These are phyloP conservation scores for Cryoendolithus antarcticus DNA, from an alignment of 2,329 filamentous ascomycete species.

Conservation along the genomic window DNA sequence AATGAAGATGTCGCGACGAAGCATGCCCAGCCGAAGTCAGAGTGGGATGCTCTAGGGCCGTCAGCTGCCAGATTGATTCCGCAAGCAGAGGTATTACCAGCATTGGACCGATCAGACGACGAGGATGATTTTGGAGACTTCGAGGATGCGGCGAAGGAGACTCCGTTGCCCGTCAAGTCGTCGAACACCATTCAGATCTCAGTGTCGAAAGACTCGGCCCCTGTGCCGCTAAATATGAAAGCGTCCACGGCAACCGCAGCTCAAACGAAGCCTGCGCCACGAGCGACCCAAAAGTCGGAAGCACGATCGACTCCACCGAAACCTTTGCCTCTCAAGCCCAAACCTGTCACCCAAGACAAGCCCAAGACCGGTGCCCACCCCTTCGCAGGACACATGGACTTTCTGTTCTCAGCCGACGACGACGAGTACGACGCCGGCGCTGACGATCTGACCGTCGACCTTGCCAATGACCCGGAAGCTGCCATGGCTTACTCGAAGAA, in stretches of 20 bases:
- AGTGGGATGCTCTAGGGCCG: not conserved
- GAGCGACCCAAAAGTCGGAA: too few relatives aligned
- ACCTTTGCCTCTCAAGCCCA: conserved; percentile 11
- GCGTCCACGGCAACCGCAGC: too few relatives aligned
- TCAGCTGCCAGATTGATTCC: too few relatives aligned
- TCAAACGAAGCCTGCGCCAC: too few relatives aligned
- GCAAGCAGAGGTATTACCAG: too few relatives aligned
- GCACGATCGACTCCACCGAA: not conserved
- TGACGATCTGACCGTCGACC: conserved; percentile 19
- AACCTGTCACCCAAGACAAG: not conserved
- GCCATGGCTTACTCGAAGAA: conserved; percentile 24
- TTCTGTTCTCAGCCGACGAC: conserved; percentile 20
- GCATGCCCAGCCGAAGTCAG: conserved; percentile 22
- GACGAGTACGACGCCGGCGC: conserved; percentile 24
- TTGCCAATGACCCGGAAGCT: conserved; percentile 22
- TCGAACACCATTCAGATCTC: too few relatives aligned
- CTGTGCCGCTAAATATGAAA: too few relatives aligned
- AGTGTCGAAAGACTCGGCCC: too few relatives aligned
- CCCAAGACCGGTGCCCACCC: conserved; percentile 15
- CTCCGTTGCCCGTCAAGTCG: too few relatives aligned
- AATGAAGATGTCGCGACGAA: conserved; percentile 1
- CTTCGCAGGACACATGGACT: conserved; percentile 22
- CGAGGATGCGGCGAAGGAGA: conserved; percentile 24
- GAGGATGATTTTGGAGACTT: conserved; percentile 45
- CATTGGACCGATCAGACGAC: conserved; percentile 20